Evolutionary conservation across 441 rosid species (phyloP), one percentile per base, ranked within the genome.

Genomic region (Codiaeum variegatum): DNA sequence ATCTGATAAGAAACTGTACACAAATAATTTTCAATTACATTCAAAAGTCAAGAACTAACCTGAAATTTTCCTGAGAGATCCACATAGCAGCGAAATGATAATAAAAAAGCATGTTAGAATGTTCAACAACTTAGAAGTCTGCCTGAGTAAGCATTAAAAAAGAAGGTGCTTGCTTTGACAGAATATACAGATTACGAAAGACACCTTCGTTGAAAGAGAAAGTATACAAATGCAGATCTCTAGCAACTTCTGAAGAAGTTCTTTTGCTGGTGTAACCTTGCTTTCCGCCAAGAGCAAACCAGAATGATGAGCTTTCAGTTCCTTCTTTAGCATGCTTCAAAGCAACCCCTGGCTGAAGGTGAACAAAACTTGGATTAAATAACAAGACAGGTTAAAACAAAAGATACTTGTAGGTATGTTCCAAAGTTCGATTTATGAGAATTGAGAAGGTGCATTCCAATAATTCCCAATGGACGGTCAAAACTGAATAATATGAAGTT

Each of bases 291-390:
- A 96, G 91, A 49, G 98, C 85, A 88, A 76, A 87, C 99, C 99
- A 96, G 82, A 96, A 96, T 72, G 95, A 74, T 54, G 97, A 92
- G 86, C 88, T 93, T 92, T 96, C 99, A 62, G 98, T 92, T 77
- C 99, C 99, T 90, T 93, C 99, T 82, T 93, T 96, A 58, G 96
- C 91, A 88, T 90, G 93, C 83, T 96, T 93, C 67, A 93, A 69
- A 80, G 91, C 64, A 74, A 73, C 88, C 78, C 97, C 99, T 49
- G 96, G 97, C 99, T 96, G 88, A 80, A 66, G 62, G 67, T 55
- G 71, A 73, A 51, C 60, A 13, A 74, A 74, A 74, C 24, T 73
- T 11, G 62, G 67, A 62, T 58, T 18, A 70, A 32, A 62, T 44
- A 51, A 54, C 1, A 51, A 49, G 21, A 34, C 21, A 73, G 3